A percentile compares a stretch with the other conserved stretches of the same genome.
Evolutionary conservation across 768 basidiomycete genomes (phyloP).

Genomic region (Phlebiopsis flavidoalba): DNA sequence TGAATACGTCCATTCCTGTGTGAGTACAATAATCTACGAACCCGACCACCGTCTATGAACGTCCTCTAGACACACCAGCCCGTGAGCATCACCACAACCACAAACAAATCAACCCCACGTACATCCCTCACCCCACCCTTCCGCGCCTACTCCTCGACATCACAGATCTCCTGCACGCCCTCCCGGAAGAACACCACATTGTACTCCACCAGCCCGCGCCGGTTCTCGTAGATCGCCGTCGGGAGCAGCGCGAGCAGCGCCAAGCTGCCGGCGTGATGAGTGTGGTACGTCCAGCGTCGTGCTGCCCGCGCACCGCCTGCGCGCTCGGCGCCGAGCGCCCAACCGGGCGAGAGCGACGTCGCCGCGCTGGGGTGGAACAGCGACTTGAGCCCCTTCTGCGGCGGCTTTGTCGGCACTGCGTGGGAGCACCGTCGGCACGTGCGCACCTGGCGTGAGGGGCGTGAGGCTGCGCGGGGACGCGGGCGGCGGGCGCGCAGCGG

Average conservation of each 20-base stretch:
- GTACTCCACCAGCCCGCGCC: conserved; percentile 76
- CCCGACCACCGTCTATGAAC: too few relatives aligned
- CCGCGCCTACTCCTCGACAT: conserved; percentile 57
- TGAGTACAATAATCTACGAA: too few relatives aligned
- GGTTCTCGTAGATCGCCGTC: conserved; percentile 64
- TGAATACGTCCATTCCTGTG: too few relatives aligned
- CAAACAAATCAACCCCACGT: not conserved
- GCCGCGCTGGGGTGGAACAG: conserved; percentile 69
- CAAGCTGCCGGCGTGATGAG: conserved; percentile 67
- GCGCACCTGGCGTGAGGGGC: not conserved
- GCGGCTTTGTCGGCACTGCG: conserved; percentile 1
- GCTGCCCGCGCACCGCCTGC: conserved; percentile 46
- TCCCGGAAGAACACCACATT: conserved; percentile 84
- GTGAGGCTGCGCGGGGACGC: not conserved
- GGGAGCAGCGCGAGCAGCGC: conserved; percentile 71
- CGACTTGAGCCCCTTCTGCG: conserved; percentile 27
- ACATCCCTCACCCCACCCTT: not conserved
- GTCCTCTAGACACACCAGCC: too few relatives aligned
- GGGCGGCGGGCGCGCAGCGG: not conserved
- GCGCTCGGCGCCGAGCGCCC: too few relatives aligned
- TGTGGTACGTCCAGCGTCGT: conserved; percentile 78
- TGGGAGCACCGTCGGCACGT: conserved; percentile 1
- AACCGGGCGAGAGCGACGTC: conserved; percentile 52
- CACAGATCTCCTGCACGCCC: conserved; percentile 78
- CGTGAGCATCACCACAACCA: not conserved